These are phyloP conservation scores for Trichosporon faecale DNA, from an alignment of 1,284 basidiomycete species.

Conservation along the genomic window DNA sequence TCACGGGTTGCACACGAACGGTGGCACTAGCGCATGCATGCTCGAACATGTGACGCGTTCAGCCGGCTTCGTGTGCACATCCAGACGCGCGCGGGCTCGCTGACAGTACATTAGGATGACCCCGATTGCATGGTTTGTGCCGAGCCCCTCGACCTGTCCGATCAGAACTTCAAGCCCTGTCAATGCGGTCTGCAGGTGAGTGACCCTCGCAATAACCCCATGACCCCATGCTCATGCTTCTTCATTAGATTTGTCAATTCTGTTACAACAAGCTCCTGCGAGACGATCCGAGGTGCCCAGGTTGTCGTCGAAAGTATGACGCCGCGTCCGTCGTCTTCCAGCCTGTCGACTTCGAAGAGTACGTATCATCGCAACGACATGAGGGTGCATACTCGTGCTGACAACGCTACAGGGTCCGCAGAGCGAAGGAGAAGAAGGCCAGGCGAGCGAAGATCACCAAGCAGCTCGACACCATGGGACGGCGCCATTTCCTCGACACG, in stretches of 20 bases:
- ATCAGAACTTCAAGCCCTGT: conserved; percentile 99
- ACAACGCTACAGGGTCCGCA: conserved; percentile 70
- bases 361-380: conserved; percentile 48
- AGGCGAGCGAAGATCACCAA: conserved; percentile 92
- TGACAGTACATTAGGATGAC: conserved; percentile 67
- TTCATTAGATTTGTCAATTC: conserved; percentile 87
- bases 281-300: conserved; percentile 95
- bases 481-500: conserved; percentile 87
- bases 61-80: background rate
- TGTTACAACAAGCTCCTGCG: conserved; percentile 98
- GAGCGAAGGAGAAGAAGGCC: conserved; percentile 93
- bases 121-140: conserved; percentile 97
- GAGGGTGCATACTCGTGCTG: conserved; percentile 10
- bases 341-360: conserved; percentile 94
- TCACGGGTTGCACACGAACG: conserved; percentile 10
- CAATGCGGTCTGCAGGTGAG: conserved; percentile 95
- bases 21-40: background rate
- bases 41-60: background rate
- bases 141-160: conserved; percentile 97
- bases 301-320: conserved; percentile 90
- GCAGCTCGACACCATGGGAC: conserved; percentile 82
- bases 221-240: conserved; percentile 19
- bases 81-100: conserved; percentile 2
- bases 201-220: conserved; percentile 15
- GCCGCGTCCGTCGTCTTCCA: conserved; percentile 94